These are phyloP conservation scores for Didymosphaeria variabile DNA, from an alignment of 2,329 filamentous ascomycete species.

Conservation along the genomic window DNA sequence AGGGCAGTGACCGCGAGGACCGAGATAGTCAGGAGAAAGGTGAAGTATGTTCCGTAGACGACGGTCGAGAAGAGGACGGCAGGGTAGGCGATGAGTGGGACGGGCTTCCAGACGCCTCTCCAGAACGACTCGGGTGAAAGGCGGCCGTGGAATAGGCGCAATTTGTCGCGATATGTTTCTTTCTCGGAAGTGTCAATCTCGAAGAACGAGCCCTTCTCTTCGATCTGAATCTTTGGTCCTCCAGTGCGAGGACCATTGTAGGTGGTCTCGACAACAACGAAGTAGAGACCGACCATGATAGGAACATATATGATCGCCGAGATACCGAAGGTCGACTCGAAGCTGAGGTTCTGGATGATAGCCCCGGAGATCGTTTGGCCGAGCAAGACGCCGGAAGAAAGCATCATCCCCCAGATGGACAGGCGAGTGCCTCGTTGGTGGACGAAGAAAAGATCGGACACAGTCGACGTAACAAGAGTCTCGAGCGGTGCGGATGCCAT, in stretches of 20 bases:
- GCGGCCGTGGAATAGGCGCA: constrained; percentile 42
- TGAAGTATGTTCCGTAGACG: constrained; percentile 87
- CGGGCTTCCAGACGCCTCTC: constrained; percentile 61
- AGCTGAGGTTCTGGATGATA: constrained; percentile 51
- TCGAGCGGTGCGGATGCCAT: constrained; percentile 89
- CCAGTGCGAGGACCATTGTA: constrained; percentile 39
- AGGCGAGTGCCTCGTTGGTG: constrained; percentile 86
- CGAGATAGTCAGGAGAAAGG: constrained; percentile 91
- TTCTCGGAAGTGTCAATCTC: constrained; percentile 29
- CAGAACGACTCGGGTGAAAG: constrained; percentile 43
- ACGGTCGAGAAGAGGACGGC: constrained; percentile 83
- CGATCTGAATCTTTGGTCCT: constrained; percentile 26
- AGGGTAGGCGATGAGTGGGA: constrained; percentile 84
- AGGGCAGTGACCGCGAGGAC: constrained; percentile 90
- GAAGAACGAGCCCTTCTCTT: constrained; percentile 37
- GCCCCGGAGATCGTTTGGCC: constrained; percentile 57
- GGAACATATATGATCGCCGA: constrained; percentile 55
- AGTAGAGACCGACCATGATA: constrained; percentile 54
- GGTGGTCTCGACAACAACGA: constrained; percentile 57
- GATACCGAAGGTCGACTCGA: constrained; percentile 55
- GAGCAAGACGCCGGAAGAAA: constrained; percentile 48
- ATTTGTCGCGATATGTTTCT: constrained; percentile 33
- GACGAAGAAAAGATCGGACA: constrained; percentile 91
- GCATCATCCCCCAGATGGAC: constrained; percentile 68
- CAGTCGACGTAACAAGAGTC: constrained; percentile 84